Percentiles rank a stretch among this genome's conserved stretches.
Evolutionary conservation across 345 rosid genomes (phyloP).

Genomic region (Eucalyptus erythrocorys): DNA sequence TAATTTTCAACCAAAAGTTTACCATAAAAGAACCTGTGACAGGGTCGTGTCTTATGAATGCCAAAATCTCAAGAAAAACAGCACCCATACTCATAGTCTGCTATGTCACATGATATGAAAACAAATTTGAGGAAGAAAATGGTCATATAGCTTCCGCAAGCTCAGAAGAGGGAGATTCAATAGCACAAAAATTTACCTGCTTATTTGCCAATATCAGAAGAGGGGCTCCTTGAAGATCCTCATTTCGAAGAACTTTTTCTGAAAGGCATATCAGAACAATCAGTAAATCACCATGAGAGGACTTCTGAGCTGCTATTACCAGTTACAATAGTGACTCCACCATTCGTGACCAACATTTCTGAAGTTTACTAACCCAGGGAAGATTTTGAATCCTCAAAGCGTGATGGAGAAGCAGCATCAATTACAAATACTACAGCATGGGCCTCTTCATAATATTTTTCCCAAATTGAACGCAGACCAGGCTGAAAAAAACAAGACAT

Average conservation of each 20-base stretch:
- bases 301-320: background rate
- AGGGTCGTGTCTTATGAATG: background rate
- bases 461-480: constrained; percentile 98
- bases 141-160: background rate
- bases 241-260: constrained; percentile 82
- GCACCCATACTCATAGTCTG: background rate
- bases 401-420: constrained; percentile 87
- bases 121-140: background rate
- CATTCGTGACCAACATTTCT: background rate
- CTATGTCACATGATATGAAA: background rate
- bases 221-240: constrained; percentile 97
- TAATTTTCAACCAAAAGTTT: background rate
- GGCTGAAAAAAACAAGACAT: constrained; percentile 22
- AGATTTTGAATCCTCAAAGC: constrained; percentile 94
- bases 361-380: constrained; percentile 43
- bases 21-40: background rate
- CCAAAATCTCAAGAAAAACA: background rate
- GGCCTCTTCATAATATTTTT: constrained; percentile 98
- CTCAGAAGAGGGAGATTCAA: background rate
- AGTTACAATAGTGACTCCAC: background rate
- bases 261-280: background rate
- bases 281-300: background rate
- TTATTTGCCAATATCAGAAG: constrained; percentile 89
- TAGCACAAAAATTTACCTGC: constrained; percentile 39
- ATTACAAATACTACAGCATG: constrained; percentile 87